Conservation (phyloP, 805 yeast species). For the Wickerhamomyces alni region DNA sequence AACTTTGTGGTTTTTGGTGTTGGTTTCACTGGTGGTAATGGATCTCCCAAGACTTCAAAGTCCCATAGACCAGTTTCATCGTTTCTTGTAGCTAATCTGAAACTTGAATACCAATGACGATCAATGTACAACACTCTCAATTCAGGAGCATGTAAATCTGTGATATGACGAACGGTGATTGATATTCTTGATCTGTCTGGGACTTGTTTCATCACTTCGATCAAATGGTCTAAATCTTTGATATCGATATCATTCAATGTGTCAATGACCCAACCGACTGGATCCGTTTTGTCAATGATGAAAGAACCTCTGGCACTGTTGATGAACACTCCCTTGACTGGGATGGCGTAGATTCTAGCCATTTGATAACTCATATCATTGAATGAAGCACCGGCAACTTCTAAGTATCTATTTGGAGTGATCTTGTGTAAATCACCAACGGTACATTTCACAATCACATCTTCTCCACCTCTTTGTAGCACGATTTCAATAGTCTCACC, state of each 20-base stretch:
- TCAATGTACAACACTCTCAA: slow-evolving; percentile 67
- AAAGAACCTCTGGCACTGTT: slow-evolving; percentile 78
- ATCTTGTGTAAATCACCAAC: slow-evolving; percentile 77
- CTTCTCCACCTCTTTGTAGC: slow-evolving; percentile 71
- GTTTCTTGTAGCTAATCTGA: slow-evolving; percentile 62
- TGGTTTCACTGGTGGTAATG: slow-evolving; percentile 48
- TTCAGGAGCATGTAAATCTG: slow-evolving; percentile 72
- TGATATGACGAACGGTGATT: slow-evolving; percentile 65
- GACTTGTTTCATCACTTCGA: slow-evolving; percentile 68
- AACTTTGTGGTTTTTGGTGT: slow-evolving; percentile 59
- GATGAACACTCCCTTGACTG: slow-evolving; percentile 78
- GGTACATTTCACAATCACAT: slow-evolving; percentile 39
- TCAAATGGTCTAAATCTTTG: slow-evolving; percentile 67
- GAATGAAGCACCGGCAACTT: slow-evolving; percentile 82
- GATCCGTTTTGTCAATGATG: slow-evolving; percentile 49
- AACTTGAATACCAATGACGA: slow-evolving; percentile 77
- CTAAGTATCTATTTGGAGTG: slow-evolving; percentile 76
- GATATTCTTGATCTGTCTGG: slow-evolving; percentile 75
- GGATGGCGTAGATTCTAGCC: slow-evolving; percentile 79
- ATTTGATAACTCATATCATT: slow-evolving; percentile 83
- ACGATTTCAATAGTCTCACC: slow-evolving; percentile 50
- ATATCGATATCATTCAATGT: slow-evolving; percentile 70
- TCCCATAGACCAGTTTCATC: slow-evolving; percentile 57
- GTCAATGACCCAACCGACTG: slow-evolving; percentile 77
- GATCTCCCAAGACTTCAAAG: slow-evolving; percentile 41